Evolutionary conservation across 148 eudicot genomes (phyloP).

Genomic region (Fagopyrum homotropicum): DNA sequence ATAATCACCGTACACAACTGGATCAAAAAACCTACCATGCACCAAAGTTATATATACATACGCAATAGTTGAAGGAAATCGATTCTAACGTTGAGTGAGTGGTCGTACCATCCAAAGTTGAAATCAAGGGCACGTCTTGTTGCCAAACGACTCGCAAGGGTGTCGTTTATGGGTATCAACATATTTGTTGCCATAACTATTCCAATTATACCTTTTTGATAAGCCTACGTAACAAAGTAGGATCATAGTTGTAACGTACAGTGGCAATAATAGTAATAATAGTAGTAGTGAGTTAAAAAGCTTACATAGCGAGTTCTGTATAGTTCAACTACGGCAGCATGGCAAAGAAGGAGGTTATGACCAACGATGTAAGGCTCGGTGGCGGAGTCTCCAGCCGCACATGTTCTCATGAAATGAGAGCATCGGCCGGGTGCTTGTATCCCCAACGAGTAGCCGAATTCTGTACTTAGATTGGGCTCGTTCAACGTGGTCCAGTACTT

Average conservation of each 20-base stretch:
- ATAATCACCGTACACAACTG: constrained; percentile 29
- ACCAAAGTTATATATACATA: too few species aligned
- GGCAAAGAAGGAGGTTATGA: constrained; percentile 36
- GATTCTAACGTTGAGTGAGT: too few species aligned
- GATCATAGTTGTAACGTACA: too few species aligned
- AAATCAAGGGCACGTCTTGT: neutral
- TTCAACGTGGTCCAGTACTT: constrained; percentile 37
- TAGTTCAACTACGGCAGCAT: constrained; percentile 29
- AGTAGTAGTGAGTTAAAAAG: too few species aligned
- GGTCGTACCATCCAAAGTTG: neutral
- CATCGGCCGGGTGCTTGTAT: constrained; percentile 24
- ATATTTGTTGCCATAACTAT: neutral
- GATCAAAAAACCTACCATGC: constrained; percentile 37
- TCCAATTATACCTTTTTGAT: neutral
- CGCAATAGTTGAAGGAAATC: too few species aligned
- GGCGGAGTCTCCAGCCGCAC: constrained; percentile 34
- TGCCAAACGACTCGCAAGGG: neutral
- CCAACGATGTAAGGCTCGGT: constrained; percentile 40
- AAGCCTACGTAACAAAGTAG: too few species aligned
- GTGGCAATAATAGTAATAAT: too few species aligned
- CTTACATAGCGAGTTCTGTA: constrained; percentile 14
- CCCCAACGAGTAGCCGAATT: constrained; percentile 19
- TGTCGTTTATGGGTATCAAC: neutral
- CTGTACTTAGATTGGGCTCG: constrained; percentile 20
- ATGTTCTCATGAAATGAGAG: constrained; percentile 24